A percentile compares a stretch with the other conserved stretches of the same genome.
phyloP scores from a whole-genome alignment of 164 flowering plant genomes.

The Pachysandra terminalis region DNA sequence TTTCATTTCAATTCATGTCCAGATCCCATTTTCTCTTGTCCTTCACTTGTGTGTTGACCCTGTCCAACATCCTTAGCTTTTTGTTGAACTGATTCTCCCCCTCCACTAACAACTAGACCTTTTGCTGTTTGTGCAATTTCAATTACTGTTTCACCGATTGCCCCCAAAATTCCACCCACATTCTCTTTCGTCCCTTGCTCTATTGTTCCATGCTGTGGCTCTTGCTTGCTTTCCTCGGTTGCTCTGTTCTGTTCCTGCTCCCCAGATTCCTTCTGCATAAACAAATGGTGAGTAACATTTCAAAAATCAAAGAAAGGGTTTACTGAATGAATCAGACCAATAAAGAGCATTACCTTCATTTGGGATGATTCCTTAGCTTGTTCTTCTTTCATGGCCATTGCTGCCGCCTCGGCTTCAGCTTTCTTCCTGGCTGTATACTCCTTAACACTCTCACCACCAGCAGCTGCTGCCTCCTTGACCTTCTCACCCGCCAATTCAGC shows the following conservation, averaged over 20 bases:
- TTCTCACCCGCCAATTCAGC: constrained; percentile 11
- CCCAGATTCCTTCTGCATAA: not conserved
- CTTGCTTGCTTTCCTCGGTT: too few species aligned
- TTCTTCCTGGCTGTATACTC: constrained; percentile 23
- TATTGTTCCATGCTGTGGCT: constrained; percentile 2
- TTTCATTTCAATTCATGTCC: too few species aligned
- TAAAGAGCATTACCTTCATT: constrained; percentile 23
- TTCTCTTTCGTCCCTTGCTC: constrained; percentile 2
- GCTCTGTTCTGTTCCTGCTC: not conserved
- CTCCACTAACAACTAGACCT: constrained; percentile 38
- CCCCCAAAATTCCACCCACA: constrained; percentile 35
- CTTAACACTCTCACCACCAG: constrained; percentile 3
- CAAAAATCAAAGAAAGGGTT: too few species aligned
- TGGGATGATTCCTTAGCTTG: constrained; percentile 35
- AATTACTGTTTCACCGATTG: constrained; percentile 62
- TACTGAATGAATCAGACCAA: too few species aligned
- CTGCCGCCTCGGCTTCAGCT: not conserved
- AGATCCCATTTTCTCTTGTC: too few species aligned
- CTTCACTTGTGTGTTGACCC: constrained; percentile 2
- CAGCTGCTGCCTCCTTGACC: constrained; percentile 30
- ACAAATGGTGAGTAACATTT: too few species aligned
- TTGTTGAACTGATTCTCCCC: constrained; percentile 1
- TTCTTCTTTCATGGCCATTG: constrained; percentile 23
- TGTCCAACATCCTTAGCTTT: too few species aligned
- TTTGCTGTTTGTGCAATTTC: constrained; percentile 55